Base-by-base conservation (phyloP, 345 rosid species). In the Kernera saxatilis region DNA sequence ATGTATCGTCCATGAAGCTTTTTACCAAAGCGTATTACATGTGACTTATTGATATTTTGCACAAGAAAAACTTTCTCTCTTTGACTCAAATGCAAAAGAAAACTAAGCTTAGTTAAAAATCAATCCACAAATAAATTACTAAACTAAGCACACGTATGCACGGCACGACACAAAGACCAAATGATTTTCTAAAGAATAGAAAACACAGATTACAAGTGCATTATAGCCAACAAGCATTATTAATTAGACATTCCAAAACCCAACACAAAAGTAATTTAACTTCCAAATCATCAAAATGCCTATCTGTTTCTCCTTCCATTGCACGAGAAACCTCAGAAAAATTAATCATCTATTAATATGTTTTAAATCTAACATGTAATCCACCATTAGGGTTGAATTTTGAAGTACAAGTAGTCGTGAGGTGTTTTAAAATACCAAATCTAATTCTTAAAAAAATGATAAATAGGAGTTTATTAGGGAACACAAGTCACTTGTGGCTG, bases 401-500 rank as follows among this genome's bases (percentile, higher is more conserved):
- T 32, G 49, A 17, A 57, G 17, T 69, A 32, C n/a, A 21, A 33
- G 18, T 33, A 35, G 46, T 35, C 21, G 19, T 57, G 7, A 22
- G 17, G 14, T 17, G 26, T 45, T 11, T 45, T 7, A 7, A 58
- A 70, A 57, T 45, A 69, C 12, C 4, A 27, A 39, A 61, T 10
- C 13, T 2, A 37, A 39, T 8, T 14, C n/a, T 13, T 29, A 3
- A 5, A 63, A 45, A 43, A 19, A 11, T 17, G 17, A 57, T 25
- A 49, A 48, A 48, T 8, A 58, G 22, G 48, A 70, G 39, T 46
- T 70, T 25, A 59, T 18, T 29, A 60, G 18, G 75, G 43, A 39
- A 39, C 68, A 48, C 74, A 50, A 60, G 69, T 71, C 51, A 70
- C 58, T 48, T 58, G 22, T 29, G 61, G 75, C 50, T 71, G 75